phyloP scores from a whole-genome alignment of 345 rosid species.

The Gossypioides kirkii region DNA sequence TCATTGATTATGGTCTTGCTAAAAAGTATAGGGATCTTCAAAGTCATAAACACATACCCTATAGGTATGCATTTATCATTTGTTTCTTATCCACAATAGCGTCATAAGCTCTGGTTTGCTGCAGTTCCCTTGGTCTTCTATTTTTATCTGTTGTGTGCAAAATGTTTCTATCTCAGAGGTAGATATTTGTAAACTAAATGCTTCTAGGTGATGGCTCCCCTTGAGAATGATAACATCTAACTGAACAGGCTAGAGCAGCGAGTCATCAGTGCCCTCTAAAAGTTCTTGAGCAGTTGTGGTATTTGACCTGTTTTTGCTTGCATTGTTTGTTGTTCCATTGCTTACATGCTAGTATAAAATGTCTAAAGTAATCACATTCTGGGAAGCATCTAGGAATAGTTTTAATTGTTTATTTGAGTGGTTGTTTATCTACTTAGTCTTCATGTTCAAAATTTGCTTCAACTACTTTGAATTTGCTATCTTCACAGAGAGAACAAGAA shows the following conservation, averaged over 20 bases:
- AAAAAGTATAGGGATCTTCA: slow-evolving; percentile 20
- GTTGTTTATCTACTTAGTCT: background rate
- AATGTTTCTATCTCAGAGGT: background rate
- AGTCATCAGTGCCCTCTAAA: background rate
- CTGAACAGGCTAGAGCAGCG: background rate
- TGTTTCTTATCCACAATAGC: background rate
- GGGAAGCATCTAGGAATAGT: background rate
- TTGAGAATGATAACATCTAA: background rate
- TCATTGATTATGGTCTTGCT: slow-evolving; percentile 13
- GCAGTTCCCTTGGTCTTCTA: background rate
- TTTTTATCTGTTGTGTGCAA: background rate
- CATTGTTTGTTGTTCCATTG: background rate
- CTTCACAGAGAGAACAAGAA: slow-evolving; percentile 54
- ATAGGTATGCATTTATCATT: slow-evolving; percentile 3
- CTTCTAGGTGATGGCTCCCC: background rate
- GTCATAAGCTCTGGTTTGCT: background rate
- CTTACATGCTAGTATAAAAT: background rate
- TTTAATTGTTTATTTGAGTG: background rate
- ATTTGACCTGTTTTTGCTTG: background rate
- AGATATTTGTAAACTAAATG: background rate
- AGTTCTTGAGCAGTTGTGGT: background rate
- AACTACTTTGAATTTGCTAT: background rate
- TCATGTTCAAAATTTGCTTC: background rate
- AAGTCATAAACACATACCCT: slow-evolving; percentile 20
- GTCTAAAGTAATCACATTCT: background rate